These are phyloP conservation scores for Fragosphaeria purpurea DNA, from an alignment of 2,329 filamentous ascomycete species.

Conservation along the genomic window DNA sequence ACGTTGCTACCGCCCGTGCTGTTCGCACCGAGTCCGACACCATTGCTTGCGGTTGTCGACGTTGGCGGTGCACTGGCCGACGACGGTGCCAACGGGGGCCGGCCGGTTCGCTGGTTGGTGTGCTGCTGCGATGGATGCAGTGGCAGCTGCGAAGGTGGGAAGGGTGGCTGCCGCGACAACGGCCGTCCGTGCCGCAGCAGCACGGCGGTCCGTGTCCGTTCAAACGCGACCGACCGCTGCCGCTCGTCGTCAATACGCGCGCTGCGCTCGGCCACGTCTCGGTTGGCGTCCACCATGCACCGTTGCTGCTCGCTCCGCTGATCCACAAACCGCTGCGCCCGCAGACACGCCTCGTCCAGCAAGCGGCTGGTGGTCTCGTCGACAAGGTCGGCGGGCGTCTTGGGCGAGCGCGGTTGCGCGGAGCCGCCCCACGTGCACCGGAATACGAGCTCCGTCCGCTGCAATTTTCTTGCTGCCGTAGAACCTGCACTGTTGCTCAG, in stretches of 20 bases:
- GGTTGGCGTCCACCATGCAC: slow-evolving; percentile 32
- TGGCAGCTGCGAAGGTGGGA: too few relatives aligned
- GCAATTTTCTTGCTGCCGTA: slow-evolving; percentile 7
- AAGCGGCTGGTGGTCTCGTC: slow-evolving; percentile 28
- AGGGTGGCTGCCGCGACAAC: too few relatives aligned
- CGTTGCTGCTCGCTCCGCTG: slow-evolving; percentile 29
- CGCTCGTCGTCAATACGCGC: slow-evolving; percentile 35
- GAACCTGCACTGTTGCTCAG: neutral
- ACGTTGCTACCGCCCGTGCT: neutral
- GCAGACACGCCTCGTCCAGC: slow-evolving; percentile 39
- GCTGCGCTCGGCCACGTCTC: slow-evolving; percentile 34
- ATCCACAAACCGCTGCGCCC: slow-evolving; percentile 34
- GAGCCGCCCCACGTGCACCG: slow-evolving; percentile 49
- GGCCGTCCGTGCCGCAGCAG: too few relatives aligned
- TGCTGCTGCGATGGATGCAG: neutral
- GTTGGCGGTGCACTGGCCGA: neutral
- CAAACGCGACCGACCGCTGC: slow-evolving; percentile 39
- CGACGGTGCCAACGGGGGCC: neutral
- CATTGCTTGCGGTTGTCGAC: neutral
- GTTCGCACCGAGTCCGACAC: neutral
- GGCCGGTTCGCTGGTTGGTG: neutral
- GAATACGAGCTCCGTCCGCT: slow-evolving; percentile 35
- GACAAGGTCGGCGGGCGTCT: slow-evolving; percentile 21
- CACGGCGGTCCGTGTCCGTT: slow-evolving; percentile 27
- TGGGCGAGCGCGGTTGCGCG: slow-evolving; percentile 26